phyloP scores from a whole-genome alignment of 805 yeast species.

The Brettanomyces bruxellensis region DNA sequence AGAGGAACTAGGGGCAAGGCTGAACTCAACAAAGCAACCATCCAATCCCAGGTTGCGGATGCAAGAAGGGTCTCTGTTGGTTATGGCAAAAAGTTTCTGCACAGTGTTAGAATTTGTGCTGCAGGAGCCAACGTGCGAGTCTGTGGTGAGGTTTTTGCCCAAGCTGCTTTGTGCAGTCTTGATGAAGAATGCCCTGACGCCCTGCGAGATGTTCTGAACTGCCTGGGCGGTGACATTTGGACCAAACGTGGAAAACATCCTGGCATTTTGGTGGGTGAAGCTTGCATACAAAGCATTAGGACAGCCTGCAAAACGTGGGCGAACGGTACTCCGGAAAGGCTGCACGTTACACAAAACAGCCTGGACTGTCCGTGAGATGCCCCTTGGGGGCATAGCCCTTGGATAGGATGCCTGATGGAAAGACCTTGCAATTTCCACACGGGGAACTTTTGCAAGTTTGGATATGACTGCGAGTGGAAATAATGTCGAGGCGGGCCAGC shows the following conservation, averaged over 20 bases:
- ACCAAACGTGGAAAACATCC: conserved; percentile 32
- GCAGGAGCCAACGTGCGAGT: background rate
- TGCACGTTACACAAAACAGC: conserved; percentile 18
- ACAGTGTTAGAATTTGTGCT: background rate
- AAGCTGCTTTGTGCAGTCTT: conserved; percentile 16
- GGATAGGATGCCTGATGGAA: background rate
- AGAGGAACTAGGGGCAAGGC: conserved; percentile 23
- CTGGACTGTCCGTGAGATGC: conserved; percentile 7
- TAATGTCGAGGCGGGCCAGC: background rate
- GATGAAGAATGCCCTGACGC: conserved; percentile 29
- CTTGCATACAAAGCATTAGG: conserved; percentile 23
- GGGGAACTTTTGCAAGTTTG: background rate
- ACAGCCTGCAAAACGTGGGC: conserved; percentile 10
- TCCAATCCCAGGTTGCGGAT: conserved; percentile 9
- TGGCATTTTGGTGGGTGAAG: conserved; percentile 26
- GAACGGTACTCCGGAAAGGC: conserved; percentile 18
- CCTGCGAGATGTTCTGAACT: conserved; percentile 46
- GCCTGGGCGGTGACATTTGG: conserved; percentile 42
- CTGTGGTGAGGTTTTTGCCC: background rate
- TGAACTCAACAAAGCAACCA: conserved; percentile 56
- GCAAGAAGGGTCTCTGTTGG: background rate
- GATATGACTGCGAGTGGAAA: background rate
- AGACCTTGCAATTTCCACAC: background rate
- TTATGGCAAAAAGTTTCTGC: background rate
- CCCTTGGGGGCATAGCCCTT: background rate